Base-by-base conservation (phyloP, 495 filamentous ascomycete species). In the Jackrogersella multiformis region DNA sequence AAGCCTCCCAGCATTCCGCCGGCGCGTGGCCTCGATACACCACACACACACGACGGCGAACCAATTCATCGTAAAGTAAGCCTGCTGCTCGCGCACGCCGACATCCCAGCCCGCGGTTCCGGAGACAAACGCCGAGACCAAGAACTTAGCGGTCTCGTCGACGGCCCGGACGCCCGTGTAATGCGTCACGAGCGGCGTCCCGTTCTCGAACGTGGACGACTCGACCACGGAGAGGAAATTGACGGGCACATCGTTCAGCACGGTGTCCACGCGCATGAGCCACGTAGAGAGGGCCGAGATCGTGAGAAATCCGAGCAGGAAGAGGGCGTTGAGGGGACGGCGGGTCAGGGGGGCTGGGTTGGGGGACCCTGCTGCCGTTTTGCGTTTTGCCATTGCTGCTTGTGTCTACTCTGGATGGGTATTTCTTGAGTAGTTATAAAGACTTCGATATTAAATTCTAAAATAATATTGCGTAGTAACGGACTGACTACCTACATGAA, bases 21-120 rank as follows among this genome's bases (percentile, higher is more conserved):
- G 21, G 0, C 77, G 69, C n/a, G 63, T 58, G 1, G 71, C 61
- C 66, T 79, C 77, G 15, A 77, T 57, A 1, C 56, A 65, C 73
- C 69, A 77, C 44, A 78, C 69, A 5, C 63, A 64, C 36, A 77
- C 46, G 16, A 73, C 59, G 1, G 70, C 67, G 28, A 74, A 66
- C 51, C 72, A 70, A n/a, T 72, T 49, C 12, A 68, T 45, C 2
- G 71, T 52, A 42, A 74, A 72, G 38, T 74, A 70, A 15, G 58
- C 35, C 64, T 73, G 68, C 45, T 72, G 71, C 3, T 68, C 23
- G 10, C 44, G 46, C 4, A 55, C 55, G 13, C 69, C 67, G 34
- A 26, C 30, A 36, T 74, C 72, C 64, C 61, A 67, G 8, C 59
- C 35, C 5, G 62, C 61, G 2, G 68, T 39, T 0, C 64, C 72